These are phyloP conservation scores for Fomitopsis pulvina DNA, from an alignment of 768 basidiomycete genomes.

Conservation along the genomic window DNA sequence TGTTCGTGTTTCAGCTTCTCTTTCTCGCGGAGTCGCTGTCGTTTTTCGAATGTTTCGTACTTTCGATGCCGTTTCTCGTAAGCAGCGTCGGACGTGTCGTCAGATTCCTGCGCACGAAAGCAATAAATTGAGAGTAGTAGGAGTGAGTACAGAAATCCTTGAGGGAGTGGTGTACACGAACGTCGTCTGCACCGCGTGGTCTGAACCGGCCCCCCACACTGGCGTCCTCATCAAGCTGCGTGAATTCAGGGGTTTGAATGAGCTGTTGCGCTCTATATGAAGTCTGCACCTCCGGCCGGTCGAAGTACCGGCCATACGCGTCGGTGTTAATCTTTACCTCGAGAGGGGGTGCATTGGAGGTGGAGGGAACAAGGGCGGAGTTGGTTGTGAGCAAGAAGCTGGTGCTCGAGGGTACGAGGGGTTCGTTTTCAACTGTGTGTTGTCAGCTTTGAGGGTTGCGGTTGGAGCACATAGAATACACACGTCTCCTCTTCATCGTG, in stretches of 20 bases:
- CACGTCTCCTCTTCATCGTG: constrained; percentile 70
- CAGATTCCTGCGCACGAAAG: constrained; percentile 34
- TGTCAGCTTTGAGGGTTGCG: constrained; percentile 3
- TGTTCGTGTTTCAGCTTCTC: constrained; percentile 90
- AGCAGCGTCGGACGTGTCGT: constrained; percentile 72
- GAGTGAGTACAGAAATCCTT: constrained; percentile 7
- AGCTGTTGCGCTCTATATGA: constrained; percentile 60
- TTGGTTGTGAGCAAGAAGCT: constrained; percentile 73
- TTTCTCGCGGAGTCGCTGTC: constrained; percentile 80
- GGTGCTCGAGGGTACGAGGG: constrained; percentile 60
- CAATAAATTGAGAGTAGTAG: constrained; percentile 5
- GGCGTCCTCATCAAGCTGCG: constrained; percentile 38
- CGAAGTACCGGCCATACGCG: constrained; percentile 70
- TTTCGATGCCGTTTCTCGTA: constrained; percentile 83
- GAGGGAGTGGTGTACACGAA: constrained; percentile 31
- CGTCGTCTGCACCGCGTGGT: constrained; percentile 63
- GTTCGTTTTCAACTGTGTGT: constrained; percentile 58
- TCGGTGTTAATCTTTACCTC: constrained; percentile 44
- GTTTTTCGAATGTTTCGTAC: constrained; percentile 82
- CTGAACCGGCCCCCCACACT: constrained; percentile 64
- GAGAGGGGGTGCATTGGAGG: constrained; percentile 29
- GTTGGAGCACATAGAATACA: constrained; percentile 23
- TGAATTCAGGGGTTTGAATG: constrained; percentile 77
- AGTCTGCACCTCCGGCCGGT: constrained; percentile 67
- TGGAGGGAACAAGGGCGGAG: constrained; percentile 40